Evolutionary conservation across 768 basidiomycete genomes (phyloP).

Genomic region (Trametes coccinea): DNA sequence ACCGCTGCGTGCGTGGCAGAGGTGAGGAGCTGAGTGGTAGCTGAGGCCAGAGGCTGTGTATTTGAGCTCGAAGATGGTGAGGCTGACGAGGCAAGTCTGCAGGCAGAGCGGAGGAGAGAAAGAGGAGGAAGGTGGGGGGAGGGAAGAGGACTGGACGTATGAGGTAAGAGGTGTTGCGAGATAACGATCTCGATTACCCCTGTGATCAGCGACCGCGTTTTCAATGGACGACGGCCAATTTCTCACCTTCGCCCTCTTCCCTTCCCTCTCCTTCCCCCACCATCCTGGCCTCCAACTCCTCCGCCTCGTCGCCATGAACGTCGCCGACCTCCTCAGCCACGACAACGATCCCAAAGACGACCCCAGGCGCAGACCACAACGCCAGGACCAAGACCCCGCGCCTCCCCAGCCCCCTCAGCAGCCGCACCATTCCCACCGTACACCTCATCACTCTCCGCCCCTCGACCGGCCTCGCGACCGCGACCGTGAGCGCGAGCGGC

Average conservation of each 20-base stretch:
- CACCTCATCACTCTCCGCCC: slow-evolving; percentile 31
- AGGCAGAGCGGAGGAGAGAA: neutral
- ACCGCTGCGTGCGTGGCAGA: neutral
- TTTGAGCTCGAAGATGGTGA: no score
- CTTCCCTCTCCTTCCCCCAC: slow-evolving; percentile 17
- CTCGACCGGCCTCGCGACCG: slow-evolving; percentile 26
- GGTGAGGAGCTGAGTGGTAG: neutral
- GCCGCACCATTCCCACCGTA: slow-evolving; percentile 32
- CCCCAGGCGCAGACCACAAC: slow-evolving; percentile 33
- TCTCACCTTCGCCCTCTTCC: slow-evolving; percentile 29
- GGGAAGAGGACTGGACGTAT: slow-evolving; percentile 8
- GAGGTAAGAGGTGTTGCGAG: slow-evolving; percentile 27
- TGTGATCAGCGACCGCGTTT: slow-evolving; percentile 34
- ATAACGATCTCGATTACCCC: slow-evolving; percentile 36
- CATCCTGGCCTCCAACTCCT: neutral
- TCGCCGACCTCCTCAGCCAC: slow-evolving; percentile 60
- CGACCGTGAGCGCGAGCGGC: slow-evolving; percentile 27
- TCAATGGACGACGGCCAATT: slow-evolving; percentile 26
- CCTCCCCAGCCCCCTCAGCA: slow-evolving; percentile 29
- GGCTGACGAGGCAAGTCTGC: neutral
- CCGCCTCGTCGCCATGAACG: slow-evolving; percentile 53
- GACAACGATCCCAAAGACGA: slow-evolving; percentile 71
- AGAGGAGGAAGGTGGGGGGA: neutral
- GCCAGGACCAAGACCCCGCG: slow-evolving; percentile 34
- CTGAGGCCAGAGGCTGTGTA: no score